Evolutionary conservation across 164 flowering plant genomes (phyloP), one percentile per base, ranked within the genome.

Genomic region (Umbellularia californica): DNA sequence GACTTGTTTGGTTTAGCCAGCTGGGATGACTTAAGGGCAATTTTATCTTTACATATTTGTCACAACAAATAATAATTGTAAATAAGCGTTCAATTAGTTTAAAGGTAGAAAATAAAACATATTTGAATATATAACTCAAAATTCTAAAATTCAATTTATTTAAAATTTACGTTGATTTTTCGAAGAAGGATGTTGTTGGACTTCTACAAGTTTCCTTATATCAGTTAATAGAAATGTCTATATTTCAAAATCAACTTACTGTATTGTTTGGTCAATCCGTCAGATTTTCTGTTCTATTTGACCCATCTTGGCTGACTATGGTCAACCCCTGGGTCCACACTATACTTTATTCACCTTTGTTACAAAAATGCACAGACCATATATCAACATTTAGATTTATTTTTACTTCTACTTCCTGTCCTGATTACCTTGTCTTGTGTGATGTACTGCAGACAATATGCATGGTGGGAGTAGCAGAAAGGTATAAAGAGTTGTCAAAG

Each of bases 401-500:
- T 17, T 55, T 25, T 52, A 71, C 20, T 71, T 71, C 47, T 41
- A 41, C 47, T 41, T 6, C 22, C 23, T 55, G 67, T 28, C 51
- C 6, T 19, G 50, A 13, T 58, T 17, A 58, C 41, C 23, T 47
- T 60, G n/a, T 68, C 73, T 10, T 17, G 1, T 58, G 63, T 69
- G 22, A 15, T 51, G 62, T 80, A 52, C 78, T 72, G 50, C 95
- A 95, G 99, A 95, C 97, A n/a, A 82, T 91, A 10, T 94, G 98
- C 89, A 79, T 88, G 85, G 85, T 94, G 28, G 97, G 97, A 25
- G 85, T 92, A 5, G 91, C 89, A 9, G 91, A 91, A 77, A 91
- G 87, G 83, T 94, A 94, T 85, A 94, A 95, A 88, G 95, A 93
- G 82, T 78, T 92, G 75, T 83, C 91, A 30, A 95, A 95, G 78